Conservation (phyloP, 2,329 filamentous ascomycete species). For the Exophiala sp. region DNA sequence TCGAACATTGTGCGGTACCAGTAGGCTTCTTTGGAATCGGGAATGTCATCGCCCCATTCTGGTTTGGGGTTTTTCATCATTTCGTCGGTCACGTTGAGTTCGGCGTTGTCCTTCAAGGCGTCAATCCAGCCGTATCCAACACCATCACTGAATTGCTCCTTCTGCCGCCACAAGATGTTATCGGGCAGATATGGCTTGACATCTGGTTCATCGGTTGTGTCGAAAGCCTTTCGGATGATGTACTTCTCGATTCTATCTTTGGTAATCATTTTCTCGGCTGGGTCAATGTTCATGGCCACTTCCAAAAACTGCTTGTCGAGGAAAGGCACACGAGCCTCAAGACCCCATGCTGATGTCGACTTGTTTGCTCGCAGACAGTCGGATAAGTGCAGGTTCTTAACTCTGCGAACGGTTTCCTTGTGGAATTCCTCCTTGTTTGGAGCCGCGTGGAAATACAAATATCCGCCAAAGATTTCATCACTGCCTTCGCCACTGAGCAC, state of each 20-base stretch:
- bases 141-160: conserved; percentile 98
- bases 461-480: conserved; percentile 97
- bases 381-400: conserved; percentile 95
- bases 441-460: conserved; percentile 96
- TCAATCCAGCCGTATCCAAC: conserved; percentile 99
- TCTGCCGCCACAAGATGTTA: conserved; percentile 95
- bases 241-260: conserved; percentile 92
- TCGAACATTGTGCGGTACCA: conserved; percentile 99
- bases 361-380: conserved; percentile 99
- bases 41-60: conserved; percentile 89
- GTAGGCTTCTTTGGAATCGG: conserved; percentile 96
- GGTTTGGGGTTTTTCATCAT: conserved; percentile 98
- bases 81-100: conserved; percentile 86
- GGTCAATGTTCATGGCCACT: conserved; percentile 88
- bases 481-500: conserved; percentile 94
- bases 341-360: conserved; percentile 95
- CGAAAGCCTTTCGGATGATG: conserved; percentile 95
- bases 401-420: conserved; percentile 85
- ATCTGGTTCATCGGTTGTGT: conserved; percentile 80
- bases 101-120: conserved; percentile 89
- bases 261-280: conserved; percentile 91
- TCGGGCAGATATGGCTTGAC: conserved; percentile 86
- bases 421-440: conserved; percentile 92
- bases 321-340: conserved; percentile 97
- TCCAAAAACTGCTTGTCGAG: conserved; percentile 97